These are phyloP conservation scores for Thalia dealbata DNA, from an alignment of 176 grass and related monocot species.

Conservation along the genomic window DNA sequence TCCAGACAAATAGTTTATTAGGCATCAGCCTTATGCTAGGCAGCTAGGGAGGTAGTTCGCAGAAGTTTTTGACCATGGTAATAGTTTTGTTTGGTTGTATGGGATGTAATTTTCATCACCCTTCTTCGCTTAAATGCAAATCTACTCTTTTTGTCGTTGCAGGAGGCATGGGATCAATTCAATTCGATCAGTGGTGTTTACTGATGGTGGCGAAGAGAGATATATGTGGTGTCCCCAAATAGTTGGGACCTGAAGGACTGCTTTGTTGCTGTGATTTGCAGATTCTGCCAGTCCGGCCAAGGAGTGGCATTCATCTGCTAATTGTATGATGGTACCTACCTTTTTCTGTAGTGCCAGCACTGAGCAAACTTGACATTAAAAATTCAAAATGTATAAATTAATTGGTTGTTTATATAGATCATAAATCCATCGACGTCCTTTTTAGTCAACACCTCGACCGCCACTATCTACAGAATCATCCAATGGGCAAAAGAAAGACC, in stretches of 20 bases:
- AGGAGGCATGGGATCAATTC: constrained; percentile 91
- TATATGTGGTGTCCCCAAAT: background rate
- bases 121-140: background rate
- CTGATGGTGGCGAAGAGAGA: background rate
- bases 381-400: background rate
- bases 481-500: too few relatives aligned
- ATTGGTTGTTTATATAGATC: background rate
- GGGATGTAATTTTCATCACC: background rate
- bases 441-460: background rate
- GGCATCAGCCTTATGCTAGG: too few relatives aligned
- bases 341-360: background rate
- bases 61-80: too few relatives aligned
- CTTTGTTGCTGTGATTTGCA: too few relatives aligned
- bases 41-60: too few relatives aligned
- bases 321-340: background rate
- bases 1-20: background rate
- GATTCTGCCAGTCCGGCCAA: too few relatives aligned
- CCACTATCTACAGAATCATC: background rate
- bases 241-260: too few relatives aligned
- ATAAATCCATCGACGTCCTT: constrained; percentile 28
- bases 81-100: too few relatives aligned
- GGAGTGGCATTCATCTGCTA: too few relatives aligned
- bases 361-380: background rate
- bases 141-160: constrained; percentile 13
- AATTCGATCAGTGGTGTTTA: constrained; percentile 35